These are phyloP conservation scores for Penicillium sp. DNA, from an alignment of 2,329 filamentous ascomycete genomes.

Conservation along the genomic window DNA sequence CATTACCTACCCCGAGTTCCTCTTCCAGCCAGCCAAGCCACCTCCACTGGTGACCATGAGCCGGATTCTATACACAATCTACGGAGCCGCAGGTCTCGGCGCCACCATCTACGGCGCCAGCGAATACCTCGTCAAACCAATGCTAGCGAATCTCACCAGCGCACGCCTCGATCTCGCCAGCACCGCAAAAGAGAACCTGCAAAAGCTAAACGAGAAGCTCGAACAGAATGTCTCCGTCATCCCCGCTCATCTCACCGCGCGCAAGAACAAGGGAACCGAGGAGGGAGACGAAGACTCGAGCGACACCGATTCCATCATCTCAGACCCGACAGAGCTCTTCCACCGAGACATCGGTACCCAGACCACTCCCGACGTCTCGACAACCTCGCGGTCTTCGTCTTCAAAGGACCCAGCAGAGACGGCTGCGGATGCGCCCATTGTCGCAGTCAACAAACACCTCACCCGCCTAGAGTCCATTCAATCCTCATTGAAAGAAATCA, in stretches of 20 bases:
- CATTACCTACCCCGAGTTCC: slow-evolving; percentile 71
- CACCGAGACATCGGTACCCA: slow-evolving; percentile 69
- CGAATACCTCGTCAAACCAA: slow-evolving; percentile 64
- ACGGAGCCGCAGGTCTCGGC: slow-evolving; percentile 61
- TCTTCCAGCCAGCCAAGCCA: slow-evolving; percentile 63
- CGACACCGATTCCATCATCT: slow-evolving; percentile 57
- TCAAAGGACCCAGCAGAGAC: slow-evolving; percentile 25
- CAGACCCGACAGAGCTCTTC: slow-evolving; percentile 68
- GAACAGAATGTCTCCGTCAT: slow-evolving; percentile 58
- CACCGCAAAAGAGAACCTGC: slow-evolving; percentile 59
- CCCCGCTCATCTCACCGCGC: slow-evolving; percentile 47
- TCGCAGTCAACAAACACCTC: slow-evolving; percentile 46
- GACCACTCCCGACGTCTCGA: slow-evolving; percentile 54
- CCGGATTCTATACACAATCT: slow-evolving; percentile 63
- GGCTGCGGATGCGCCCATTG: slow-evolving; percentile 29
- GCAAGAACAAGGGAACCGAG: slow-evolving; percentile 32
- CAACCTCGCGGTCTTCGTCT: slow-evolving; percentile 33
- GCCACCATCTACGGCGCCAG: slow-evolving; percentile 64
- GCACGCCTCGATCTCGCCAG: slow-evolving; percentile 64
- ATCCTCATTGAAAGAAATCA: slow-evolving; percentile 58
- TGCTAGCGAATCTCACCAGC: slow-evolving; percentile 60
- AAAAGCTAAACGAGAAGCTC: slow-evolving; percentile 63
- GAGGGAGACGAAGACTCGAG: slow-evolving; percentile 44
- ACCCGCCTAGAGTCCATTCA: slow-evolving; percentile 58
- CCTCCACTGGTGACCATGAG: slow-evolving; percentile 65